Evolutionary conservation across 805 yeast species (phyloP).

Genomic region (Lipomyces spencermartinsiae): DNA sequence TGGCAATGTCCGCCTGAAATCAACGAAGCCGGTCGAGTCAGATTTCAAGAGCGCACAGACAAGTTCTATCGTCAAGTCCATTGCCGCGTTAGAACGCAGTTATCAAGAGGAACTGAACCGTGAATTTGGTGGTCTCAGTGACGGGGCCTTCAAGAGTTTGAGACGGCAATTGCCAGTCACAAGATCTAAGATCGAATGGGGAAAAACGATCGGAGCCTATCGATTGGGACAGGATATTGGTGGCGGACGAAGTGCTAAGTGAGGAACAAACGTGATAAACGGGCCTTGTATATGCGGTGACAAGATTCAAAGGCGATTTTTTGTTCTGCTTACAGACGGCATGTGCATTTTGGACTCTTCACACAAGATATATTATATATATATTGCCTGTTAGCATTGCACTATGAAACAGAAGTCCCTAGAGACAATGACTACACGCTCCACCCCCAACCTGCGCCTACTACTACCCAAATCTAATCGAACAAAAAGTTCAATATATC

Average conservation of each 20-base stretch:
- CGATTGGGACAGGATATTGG: constrained; percentile 79
- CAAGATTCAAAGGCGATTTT: neutral
- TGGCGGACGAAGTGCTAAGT: constrained; percentile 34
- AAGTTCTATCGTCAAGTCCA: constrained; percentile 52
- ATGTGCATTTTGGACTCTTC: neutral
- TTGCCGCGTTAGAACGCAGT: constrained; percentile 62
- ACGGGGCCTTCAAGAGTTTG: constrained; percentile 77
- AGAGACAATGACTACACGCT: neutral
- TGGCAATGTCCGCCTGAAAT: constrained; percentile 85
- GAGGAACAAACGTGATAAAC: neutral
- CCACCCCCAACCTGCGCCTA: neutral
- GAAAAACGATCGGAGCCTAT: constrained; percentile 87
- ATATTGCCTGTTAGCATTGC: neutral
- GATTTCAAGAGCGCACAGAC: constrained; percentile 30
- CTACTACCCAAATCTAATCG: no score
- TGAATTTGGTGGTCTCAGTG: constrained; percentile 75
- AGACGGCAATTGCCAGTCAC: constrained; percentile 93
- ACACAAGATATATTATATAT: neutral
- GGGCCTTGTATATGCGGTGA: neutral
- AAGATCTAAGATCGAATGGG: constrained; percentile 93
- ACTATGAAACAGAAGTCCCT: neutral
- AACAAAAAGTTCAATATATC: no score
- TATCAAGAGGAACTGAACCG: constrained; percentile 65
- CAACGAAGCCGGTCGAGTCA: constrained; percentile 46
- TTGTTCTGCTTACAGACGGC: neutral